Evolutionary conservation across 176 grass and related monocot genomes (phyloP).

Genomic region (Carex pumila): DNA sequence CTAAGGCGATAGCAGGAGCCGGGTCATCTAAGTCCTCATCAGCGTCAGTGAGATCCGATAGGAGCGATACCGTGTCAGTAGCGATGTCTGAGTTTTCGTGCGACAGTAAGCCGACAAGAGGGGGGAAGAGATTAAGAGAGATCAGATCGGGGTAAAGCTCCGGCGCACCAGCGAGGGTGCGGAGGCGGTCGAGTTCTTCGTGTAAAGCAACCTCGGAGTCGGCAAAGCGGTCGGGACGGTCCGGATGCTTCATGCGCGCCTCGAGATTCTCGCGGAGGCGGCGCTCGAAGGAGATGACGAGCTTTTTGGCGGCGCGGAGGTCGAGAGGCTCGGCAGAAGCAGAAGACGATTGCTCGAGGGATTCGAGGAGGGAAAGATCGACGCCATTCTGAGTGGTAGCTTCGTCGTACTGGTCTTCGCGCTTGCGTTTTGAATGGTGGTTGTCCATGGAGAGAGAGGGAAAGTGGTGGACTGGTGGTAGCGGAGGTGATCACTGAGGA

Average conservation of each 20-base stretch:
- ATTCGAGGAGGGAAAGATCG: constrained; percentile 45
- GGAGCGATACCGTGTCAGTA: constrained; percentile 65
- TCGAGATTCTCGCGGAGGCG: constrained; percentile 84
- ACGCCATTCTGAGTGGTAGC: not conserved
- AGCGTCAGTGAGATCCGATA: constrained; percentile 80
- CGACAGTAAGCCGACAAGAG: constrained; percentile 66
- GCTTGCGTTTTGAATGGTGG: constrained; percentile 48
- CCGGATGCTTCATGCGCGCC: constrained; percentile 89
- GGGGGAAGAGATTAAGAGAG: constrained; percentile 49
- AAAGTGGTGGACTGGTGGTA: not conserved
- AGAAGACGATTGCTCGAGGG: constrained; percentile 15
- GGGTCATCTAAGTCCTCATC: constrained; percentile 56
- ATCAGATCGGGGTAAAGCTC: constrained; percentile 85
- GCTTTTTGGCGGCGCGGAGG: constrained; percentile 68
- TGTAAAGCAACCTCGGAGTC: constrained; percentile 87
- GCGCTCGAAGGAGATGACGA: constrained; percentile 82
- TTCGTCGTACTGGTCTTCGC: not conserved
- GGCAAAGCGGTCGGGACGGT: constrained; percentile 68
- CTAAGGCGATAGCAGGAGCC: constrained; percentile 47
- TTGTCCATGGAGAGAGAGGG: constrained; percentile 5
- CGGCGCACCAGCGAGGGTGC: constrained; percentile 66
- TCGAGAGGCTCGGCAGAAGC: constrained; percentile 70
- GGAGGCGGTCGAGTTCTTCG: constrained; percentile 66
- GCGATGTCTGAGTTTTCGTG: constrained; percentile 89
- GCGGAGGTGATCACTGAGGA: not conserved